Base-by-base conservation (phyloP, 176 grass and related monocot species). In the Melocanna baccifera region DNA sequence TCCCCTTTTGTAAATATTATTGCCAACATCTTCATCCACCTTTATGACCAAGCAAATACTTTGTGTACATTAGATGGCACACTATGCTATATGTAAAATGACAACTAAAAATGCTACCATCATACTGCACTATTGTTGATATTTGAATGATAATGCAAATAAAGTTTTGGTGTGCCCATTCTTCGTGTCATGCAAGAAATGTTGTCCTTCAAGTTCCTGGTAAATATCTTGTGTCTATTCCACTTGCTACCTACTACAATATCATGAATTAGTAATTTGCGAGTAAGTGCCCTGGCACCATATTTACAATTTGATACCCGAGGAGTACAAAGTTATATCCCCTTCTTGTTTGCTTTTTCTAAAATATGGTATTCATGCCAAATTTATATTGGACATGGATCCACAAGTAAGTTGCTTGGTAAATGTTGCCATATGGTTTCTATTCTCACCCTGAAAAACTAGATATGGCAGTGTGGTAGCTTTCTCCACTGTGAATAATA, bases 381-480 rank as follows among this genome's bases (percentile, higher is more conserved):
- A 79, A 65, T 46, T 73, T 79, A 36, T 84, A 72, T 71, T 71
- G 7, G 6, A n/a, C 12, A 72, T 28, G 13, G 20, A 71, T 64
- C 55, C 22, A 6, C 6, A 9, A n/a, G 30, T 68, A 69, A 14
- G 37, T 16, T 55, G 57, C 25, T 46, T 73, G 57, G 78, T 79
- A 73, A 45, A 78, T 45, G 26, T 42, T 71, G 34, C 42, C 59
- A 14, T 78, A 43, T 84, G 52, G 45, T 79, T 23, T 84, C 13
- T 79, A 14, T 34, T 73, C 20, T 30, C 57, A 28, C 12, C 14
- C 18, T 48, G 8, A 70, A 36, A 36, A 67, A 18, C 41, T 25
- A 39, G 50, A 67, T 41, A 56, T 16, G 40, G 40, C 22, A 64
- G 28, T 13, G 52, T 71, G 30, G 39, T 12, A 53, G 15, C 25